A percentile compares a stretch with the other conserved stretches of the same genome.
phyloP scores from a whole-genome alignment of 306 rosid genomes.

The Prunus salicina region DNA sequence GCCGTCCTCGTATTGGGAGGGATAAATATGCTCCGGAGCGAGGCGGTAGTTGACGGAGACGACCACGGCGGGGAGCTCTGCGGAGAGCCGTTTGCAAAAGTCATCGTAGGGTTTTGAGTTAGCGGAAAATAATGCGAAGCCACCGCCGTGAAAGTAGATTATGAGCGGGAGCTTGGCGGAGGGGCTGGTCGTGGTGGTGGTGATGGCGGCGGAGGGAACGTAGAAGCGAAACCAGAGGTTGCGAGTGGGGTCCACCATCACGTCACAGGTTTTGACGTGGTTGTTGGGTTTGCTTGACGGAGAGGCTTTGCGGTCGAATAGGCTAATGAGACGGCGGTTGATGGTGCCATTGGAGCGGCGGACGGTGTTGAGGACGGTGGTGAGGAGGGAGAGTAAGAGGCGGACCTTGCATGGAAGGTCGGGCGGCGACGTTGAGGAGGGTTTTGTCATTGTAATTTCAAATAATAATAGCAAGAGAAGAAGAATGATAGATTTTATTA shows the following conservation, averaged over 20 bases:
- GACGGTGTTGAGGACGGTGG: background rate
- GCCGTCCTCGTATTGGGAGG: conserved; percentile 25
- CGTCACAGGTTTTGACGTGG: background rate
- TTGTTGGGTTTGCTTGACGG: background rate
- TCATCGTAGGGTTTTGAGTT: background rate
- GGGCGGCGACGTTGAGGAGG: background rate
- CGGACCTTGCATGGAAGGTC: conserved; percentile 8
- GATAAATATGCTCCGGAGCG: conserved; percentile 21
- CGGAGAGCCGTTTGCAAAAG: background rate
- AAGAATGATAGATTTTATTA: too few species aligned
- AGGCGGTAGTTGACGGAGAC: conserved; percentile 27
- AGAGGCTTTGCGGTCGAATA: background rate
- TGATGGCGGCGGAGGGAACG: background rate
- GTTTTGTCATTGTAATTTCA: background rate
- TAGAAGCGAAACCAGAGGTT: conserved; percentile 17
- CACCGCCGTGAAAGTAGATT: conserved; percentile 23
- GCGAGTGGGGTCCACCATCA: background rate
- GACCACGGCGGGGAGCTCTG: background rate
- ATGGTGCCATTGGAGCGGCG: conserved; percentile 2
- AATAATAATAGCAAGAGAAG: too few species aligned
- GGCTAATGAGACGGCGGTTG: background rate
- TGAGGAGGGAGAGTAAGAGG: background rate
- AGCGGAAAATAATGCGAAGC: conserved; percentile 9
- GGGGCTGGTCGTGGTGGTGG: background rate
- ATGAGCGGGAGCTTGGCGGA: conserved; percentile 14